phyloP scores from a whole-genome alignment of 768 basidiomycete species.

The Macrocybe gigantea region DNA sequence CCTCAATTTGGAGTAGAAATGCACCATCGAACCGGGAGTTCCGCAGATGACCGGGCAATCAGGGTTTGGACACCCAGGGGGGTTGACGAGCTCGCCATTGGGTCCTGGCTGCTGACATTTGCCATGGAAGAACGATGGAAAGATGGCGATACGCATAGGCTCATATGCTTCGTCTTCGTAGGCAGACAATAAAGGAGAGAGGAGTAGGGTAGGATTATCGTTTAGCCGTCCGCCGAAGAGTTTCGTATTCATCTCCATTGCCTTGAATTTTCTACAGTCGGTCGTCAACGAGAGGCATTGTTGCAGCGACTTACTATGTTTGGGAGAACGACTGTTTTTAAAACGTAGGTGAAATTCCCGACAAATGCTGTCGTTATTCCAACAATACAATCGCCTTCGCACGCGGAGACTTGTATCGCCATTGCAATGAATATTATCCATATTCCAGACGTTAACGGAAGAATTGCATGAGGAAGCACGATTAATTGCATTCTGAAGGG shows the following conservation, averaged over 20 bases:
- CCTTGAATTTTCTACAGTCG: conserved; percentile 6
- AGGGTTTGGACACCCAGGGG: conserved; percentile 71
- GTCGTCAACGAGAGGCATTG: not conserved
- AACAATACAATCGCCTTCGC: conserved; percentile 66
- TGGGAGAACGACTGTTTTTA: conserved; percentile 37
- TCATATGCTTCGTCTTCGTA: conserved; percentile 41
- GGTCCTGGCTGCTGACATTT: conserved; percentile 55
- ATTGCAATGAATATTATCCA: conserved; percentile 18
- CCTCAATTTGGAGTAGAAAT: conserved; percentile 50
- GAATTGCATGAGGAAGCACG: no score
- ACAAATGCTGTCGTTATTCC: conserved; percentile 53
- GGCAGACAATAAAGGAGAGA: conserved; percentile 39
- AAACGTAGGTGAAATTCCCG: conserved; percentile 38
- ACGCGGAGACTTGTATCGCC: conserved; percentile 42
- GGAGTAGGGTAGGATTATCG: conserved; percentile 18
- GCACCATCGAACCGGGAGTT: conserved; percentile 75
- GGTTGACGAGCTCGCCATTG: conserved; percentile 32
- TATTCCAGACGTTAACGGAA: not conserved
- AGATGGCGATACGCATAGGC: conserved; percentile 50
- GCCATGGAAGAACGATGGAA: conserved; percentile 69
- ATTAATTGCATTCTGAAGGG: no score
- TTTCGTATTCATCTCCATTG: conserved; percentile 6
- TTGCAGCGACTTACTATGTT: conserved; percentile 6
- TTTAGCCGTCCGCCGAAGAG: conserved; percentile 2
- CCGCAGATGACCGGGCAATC: conserved; percentile 77